These are phyloP conservation scores for Chlorella sp. DNA, from an alignment of 139 green algal species.

Conservation along the genomic window DNA sequence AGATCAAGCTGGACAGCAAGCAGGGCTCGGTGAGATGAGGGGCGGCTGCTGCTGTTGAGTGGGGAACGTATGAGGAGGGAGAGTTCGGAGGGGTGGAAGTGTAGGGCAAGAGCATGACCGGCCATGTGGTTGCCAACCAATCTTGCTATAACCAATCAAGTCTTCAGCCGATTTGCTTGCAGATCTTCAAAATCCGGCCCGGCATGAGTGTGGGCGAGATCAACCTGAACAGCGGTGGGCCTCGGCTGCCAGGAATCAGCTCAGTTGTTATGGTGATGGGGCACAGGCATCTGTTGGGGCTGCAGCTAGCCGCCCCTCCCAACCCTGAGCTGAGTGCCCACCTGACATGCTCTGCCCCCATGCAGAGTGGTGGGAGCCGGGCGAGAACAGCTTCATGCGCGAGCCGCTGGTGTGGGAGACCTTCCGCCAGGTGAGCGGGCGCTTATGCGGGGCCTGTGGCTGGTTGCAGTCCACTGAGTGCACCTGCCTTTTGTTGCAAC, in stretches of 20 bases:
- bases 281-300: too few relatives aligned
- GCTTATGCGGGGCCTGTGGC: too few relatives aligned
- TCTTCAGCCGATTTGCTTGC: not conserved
- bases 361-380: constrained; percentile 72
- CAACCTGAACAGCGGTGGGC: constrained; percentile 42
- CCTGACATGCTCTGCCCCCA: not conserved
- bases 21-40: constrained; percentile 37
- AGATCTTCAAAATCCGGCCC: constrained; percentile 35
- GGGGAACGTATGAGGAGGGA: too few relatives aligned
- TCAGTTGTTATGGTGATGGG: too few relatives aligned
- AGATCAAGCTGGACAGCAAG: constrained; percentile 73
- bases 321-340: too few relatives aligned
- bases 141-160: too few relatives aligned
- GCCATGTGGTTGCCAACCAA: too few relatives aligned
- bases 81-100: too few relatives aligned
- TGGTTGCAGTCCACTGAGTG: too few relatives aligned
- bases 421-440: constrained; percentile 28
- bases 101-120: not conserved
- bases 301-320: not conserved
- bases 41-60: too few relatives aligned
- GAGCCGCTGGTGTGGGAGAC: constrained; percentile 62
- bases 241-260: too few relatives aligned
- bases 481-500: too few relatives aligned
- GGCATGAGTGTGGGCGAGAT: constrained; percentile 17
- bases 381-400: constrained; percentile 86